Conservation (phyloP, 805 yeast genomes). For the Candida yuanshanica region DNA sequence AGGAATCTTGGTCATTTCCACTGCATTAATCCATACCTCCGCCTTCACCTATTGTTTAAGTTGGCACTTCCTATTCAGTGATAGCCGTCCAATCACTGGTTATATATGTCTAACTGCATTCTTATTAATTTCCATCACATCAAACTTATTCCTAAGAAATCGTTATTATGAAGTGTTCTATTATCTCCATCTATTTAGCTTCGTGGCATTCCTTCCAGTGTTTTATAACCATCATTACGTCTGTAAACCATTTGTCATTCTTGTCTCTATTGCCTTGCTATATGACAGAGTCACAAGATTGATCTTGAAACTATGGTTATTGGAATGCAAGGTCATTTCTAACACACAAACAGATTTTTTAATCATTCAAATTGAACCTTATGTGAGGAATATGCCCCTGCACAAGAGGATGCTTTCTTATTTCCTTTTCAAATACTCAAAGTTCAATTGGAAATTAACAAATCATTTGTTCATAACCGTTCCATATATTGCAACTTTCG, state of each 20-base stretch:
- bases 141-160: constrained; percentile 12
- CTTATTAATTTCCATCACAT: constrained; percentile 11
- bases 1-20: constrained; percentile 15
- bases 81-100: constrained; percentile 13
- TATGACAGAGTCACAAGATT: constrained; percentile 18
- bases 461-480: constrained; percentile 22
- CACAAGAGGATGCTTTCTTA: constrained; percentile 1
- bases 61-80: constrained; percentile 16
- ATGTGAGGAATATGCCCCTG: not conserved
- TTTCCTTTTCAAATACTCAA: constrained; percentile 6
- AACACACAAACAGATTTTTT: constrained; percentile 6
- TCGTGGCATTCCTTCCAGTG: constrained; percentile 20
- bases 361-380: constrained; percentile 11
- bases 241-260: constrained; percentile 20
- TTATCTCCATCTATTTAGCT: constrained; percentile 13
- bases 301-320: constrained; percentile 12
- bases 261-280: constrained; percentile 9
- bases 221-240: constrained; percentile 22
- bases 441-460: constrained; percentile 17
- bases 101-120: constrained; percentile 8
- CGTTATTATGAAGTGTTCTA: constrained; percentile 20
- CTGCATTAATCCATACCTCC: constrained; percentile 15
- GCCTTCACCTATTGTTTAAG: constrained; percentile 16
- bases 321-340: constrained; percentile 7
- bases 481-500: constrained; percentile 14